A percentile compares a stretch with the other conserved stretches of the same genome.
These are phyloP conservation scores for Clonostachys byssicola DNA, from an alignment of 2,329 filamentous ascomycete species.

Conservation along the genomic window DNA sequence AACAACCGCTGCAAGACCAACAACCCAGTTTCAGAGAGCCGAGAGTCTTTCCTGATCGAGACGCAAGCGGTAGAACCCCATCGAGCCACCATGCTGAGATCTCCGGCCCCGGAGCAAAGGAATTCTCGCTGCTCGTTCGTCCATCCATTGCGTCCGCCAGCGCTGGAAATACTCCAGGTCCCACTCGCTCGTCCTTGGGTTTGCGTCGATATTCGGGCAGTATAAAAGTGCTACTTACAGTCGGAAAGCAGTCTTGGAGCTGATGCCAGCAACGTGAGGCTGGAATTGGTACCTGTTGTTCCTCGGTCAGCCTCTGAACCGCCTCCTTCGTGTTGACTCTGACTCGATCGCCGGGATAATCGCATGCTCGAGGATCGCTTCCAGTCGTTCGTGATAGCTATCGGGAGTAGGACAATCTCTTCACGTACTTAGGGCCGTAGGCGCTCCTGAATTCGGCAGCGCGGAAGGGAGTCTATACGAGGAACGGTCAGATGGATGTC, in stretches of 20 bases:
- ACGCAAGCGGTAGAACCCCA: no score
- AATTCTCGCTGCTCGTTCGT: no score
- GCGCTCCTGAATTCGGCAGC: constrained; percentile 53
- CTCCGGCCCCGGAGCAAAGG: no score
- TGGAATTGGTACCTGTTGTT: constrained; percentile 53
- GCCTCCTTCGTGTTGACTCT: no score
- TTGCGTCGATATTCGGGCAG: no score
- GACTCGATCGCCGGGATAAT: no score
- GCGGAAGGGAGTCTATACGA: constrained; percentile 38
- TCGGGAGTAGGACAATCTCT: neutral
- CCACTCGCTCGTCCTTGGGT: no score
- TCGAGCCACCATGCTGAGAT: no score
- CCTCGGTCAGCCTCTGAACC: constrained; percentile 16
- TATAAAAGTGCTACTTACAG: constrained; percentile 39
- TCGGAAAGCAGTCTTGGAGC: constrained; percentile 37
- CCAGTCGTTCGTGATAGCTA: neutral
- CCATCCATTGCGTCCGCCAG: no score
- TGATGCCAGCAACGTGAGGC: constrained; percentile 49
- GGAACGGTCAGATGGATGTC: constrained; percentile 19
- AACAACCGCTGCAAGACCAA: neutral
- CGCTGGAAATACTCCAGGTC: no score
- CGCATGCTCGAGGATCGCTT: neutral
- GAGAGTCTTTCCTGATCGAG: no score
- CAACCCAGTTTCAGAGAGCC: no score
- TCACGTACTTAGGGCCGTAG: constrained; percentile 61